phyloP scores from a whole-genome alignment of 495 filamentous ascomycete species.

The Penicillium waksmanii region DNA sequence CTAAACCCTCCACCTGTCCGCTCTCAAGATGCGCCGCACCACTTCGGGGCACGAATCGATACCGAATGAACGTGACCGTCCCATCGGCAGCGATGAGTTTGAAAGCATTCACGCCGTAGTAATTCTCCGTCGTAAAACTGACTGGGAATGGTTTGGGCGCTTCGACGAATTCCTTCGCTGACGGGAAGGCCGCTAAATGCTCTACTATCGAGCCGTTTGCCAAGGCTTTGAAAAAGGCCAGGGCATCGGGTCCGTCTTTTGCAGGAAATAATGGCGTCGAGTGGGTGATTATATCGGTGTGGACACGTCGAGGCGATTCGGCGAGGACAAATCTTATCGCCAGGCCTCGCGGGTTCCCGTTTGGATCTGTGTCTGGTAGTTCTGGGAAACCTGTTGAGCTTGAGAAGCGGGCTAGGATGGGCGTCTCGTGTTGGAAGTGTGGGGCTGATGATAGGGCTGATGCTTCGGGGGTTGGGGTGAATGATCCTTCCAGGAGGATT shows the following conservation, averaged over 20 bases:
- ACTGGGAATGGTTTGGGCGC: slow-evolving; percentile 1
- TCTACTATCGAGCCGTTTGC: neutral
- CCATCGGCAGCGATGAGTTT: neutral
- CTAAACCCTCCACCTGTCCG: neutral
- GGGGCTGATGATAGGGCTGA: slow-evolving; percentile 1
- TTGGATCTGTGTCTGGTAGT: neutral
- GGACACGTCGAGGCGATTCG: neutral
- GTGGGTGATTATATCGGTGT: slow-evolving; percentile 3
- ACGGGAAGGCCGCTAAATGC: neutral
- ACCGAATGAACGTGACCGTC: neutral
- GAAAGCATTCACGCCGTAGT: neutral
- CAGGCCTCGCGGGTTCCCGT: neutral
- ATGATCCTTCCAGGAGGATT: neutral
- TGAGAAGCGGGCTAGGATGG: slow-evolving; percentile 2
- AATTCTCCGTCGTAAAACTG: neutral
- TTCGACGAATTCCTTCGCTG: neutral
- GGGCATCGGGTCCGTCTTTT: neutral
- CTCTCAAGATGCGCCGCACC: neutral
- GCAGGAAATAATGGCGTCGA: neutral
- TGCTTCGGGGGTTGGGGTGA: neutral
- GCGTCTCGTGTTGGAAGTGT: neutral
- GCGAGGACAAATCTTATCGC: neutral
- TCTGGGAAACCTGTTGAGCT: slow-evolving; percentile 1
- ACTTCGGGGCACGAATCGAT: neutral
- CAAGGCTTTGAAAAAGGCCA: neutral